These are phyloP conservation scores for Rachicladosporium sp. DNA, from an alignment of 2,329 filamentous ascomycete genomes.

Conservation along the genomic window DNA sequence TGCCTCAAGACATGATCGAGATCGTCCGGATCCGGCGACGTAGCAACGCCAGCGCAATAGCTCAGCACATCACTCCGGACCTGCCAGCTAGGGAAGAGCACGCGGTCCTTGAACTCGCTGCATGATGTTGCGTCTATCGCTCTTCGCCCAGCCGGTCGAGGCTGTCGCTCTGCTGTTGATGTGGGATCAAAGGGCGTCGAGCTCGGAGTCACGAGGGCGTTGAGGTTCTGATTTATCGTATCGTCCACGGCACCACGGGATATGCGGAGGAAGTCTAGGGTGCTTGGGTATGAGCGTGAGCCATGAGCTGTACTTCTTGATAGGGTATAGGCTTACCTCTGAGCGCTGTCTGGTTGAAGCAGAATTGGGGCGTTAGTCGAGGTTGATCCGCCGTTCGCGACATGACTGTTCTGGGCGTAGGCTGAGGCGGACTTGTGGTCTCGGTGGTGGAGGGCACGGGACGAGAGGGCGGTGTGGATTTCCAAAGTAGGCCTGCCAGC, in stretches of 20 bases:
- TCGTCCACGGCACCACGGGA: constrained; percentile 82
- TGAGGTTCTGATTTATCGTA: constrained; percentile 84
- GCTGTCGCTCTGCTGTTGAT: constrained; percentile 55
- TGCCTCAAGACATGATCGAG: constrained; percentile 61
- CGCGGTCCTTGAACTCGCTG: constrained; percentile 56
- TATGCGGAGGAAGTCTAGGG: constrained; percentile 72
- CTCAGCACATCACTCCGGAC: constrained; percentile 67
- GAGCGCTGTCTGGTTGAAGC: constrained; percentile 39
- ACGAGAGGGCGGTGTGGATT: constrained; percentile 6
- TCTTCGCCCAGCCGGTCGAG: constrained; percentile 34
- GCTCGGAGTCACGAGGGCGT: constrained; percentile 71
- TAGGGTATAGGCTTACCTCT: constrained; percentile 32
- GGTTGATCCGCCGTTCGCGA: constrained; percentile 30
- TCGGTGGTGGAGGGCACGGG: constrained; percentile 5
- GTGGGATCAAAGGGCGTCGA: constrained; percentile 62
- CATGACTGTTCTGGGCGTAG: constrained; percentile 30
- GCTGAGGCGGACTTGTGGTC: constrained; percentile 7
- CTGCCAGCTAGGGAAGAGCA: constrained; percentile 85
- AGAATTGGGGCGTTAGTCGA: constrained; percentile 36
- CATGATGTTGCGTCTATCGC: constrained; percentile 54
- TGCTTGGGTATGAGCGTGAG: constrained; percentile 21
- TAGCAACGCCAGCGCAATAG: constrained; percentile 82
- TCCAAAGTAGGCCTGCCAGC: constrained; percentile 21
- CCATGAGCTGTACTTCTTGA: constrained; percentile 28
- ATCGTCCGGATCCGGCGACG: constrained; percentile 75